phyloP scores from a whole-genome alignment of 495 filamentous ascomycete genomes.

The Thermothielavioides terrestris region DNA sequence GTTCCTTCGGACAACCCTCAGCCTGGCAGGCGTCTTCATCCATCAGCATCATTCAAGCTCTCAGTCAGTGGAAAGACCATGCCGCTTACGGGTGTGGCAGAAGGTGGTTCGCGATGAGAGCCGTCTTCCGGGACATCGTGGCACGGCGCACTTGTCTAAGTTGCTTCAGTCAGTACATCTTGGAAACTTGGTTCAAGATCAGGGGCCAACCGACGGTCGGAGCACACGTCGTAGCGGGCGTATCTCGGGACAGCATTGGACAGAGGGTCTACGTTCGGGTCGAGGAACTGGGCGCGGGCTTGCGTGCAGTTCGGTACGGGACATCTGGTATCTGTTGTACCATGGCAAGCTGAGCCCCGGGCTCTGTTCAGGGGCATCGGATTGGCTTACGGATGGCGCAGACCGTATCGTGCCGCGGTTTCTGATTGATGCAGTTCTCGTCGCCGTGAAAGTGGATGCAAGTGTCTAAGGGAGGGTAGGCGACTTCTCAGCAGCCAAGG shows the following conservation, averaged over 20 bases:
- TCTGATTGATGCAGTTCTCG: conserved; percentile 19
- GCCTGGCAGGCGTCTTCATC: conserved; percentile 18
- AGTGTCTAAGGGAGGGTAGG: conserved; percentile 10
- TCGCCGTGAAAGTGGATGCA: conserved; percentile 17
- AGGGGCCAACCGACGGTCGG: conserved; percentile 15
- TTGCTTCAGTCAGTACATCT: not conserved
- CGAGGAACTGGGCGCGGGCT: conserved; percentile 19
- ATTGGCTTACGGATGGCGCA: conserved; percentile 17
- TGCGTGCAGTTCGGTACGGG: conserved; percentile 17
- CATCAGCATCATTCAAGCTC: not conserved
- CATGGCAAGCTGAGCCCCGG: not conserved
- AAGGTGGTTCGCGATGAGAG: conserved; percentile 1
- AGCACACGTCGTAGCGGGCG: conserved; percentile 18
- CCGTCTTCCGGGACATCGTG: conserved; percentile 10
- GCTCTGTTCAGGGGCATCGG: not conserved
- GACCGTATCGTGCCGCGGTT: conserved; percentile 18
- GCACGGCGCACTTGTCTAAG: conserved; percentile 21
- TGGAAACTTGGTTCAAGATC: not conserved
- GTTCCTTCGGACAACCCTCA: conserved; percentile 15
- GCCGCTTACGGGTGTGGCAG: conserved; percentile 15
- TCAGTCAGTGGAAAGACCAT: not conserved
- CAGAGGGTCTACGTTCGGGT: conserved; percentile 14
- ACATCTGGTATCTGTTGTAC: conserved; percentile 14
- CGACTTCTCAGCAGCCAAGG: not conserved
- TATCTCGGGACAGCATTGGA: conserved; percentile 14